phyloP scores from a whole-genome alignment of 345 rosid genomes.

The Bretschneidera sinensis region DNA sequence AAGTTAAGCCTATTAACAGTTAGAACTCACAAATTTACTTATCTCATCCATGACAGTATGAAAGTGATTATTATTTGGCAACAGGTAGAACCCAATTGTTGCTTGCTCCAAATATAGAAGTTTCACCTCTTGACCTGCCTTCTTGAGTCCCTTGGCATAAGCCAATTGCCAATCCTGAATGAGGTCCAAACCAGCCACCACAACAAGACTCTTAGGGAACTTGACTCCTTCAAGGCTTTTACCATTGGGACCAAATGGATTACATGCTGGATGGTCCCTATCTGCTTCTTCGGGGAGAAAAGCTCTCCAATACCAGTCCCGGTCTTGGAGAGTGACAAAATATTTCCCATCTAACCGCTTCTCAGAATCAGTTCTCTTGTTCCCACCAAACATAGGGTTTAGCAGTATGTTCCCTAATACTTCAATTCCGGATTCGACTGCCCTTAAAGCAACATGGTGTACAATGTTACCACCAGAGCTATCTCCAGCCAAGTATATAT shows the following conservation, averaged over 20 bases:
- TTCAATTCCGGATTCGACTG: constrained; percentile 52
- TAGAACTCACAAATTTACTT: constrained; percentile 48
- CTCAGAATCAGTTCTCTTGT: constrained; percentile 79
- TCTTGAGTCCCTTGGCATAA: constrained; percentile 65
- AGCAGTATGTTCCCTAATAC: constrained; percentile 69
- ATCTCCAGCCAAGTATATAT: constrained; percentile 79
- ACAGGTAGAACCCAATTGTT: constrained; percentile 80
- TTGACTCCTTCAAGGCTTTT: constrained; percentile 48
- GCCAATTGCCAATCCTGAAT: constrained; percentile 80
- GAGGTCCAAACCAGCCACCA: constrained; percentile 88
- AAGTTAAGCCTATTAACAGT: constrained; percentile 32
- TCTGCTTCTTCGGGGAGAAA: constrained; percentile 75
- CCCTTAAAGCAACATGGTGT: constrained; percentile 75
- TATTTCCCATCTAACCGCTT: constrained; percentile 69
- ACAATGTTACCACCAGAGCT: constrained; percentile 92
- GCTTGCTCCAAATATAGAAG: constrained; percentile 66
- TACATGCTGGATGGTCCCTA: constrained; percentile 88
- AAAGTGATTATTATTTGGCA: constrained; percentile 77
- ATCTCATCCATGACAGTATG: constrained; percentile 77
- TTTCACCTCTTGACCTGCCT: constrained; percentile 65
- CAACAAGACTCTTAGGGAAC: constrained; percentile 77
- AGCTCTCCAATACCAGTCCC: constrained; percentile 97
- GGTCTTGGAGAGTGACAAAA: constrained; percentile 63
- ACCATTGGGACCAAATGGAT: constrained; percentile 69
- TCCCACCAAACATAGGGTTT: constrained; percentile 91